phyloP scores from a whole-genome alignment of 805 yeast genomes.

The Torulaspora delbrueckii region DNA sequence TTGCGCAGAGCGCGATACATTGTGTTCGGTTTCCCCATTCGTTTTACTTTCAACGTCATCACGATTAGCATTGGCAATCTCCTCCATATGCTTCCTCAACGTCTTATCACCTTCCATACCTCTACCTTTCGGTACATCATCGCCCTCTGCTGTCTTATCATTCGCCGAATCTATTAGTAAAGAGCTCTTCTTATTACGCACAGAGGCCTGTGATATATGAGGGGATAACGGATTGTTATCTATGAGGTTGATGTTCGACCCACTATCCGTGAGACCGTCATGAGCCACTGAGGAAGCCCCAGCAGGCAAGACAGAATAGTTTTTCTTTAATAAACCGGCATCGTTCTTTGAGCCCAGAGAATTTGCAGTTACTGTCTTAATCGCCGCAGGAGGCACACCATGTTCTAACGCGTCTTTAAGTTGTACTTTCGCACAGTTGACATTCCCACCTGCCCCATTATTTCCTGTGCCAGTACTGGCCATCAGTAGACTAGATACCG shows the following conservation, averaged over 20 bases:
- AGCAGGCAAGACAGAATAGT: background rate
- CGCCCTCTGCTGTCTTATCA: slow-evolving; percentile 2
- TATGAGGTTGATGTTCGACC: slow-evolving; percentile 16
- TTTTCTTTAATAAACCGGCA: background rate
- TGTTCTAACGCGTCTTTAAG: background rate
- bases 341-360: background rate
- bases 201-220: slow-evolving; percentile 28
- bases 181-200: slow-evolving; percentile 37
- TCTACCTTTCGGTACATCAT: slow-evolving; percentile 4
- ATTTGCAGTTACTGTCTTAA: background rate
- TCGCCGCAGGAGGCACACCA: background rate
- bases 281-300: background rate
- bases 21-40: slow-evolving; percentile 1
- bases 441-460: background rate
- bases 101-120: background rate
- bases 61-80: slow-evolving; percentile 6
- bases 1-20: slow-evolving; percentile 6
- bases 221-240: slow-evolving; percentile 30
- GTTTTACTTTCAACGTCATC: background rate
- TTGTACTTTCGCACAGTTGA: background rate
- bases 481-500: slow-evolving; percentile 16
- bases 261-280: slow-evolving; percentile 4
- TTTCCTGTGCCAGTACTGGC: slow-evolving; percentile 9
- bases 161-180: slow-evolving; percentile 20
- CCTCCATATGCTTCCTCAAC: slow-evolving; percentile 4